Conservation (phyloP, 163 green algal species). For the Chlorella variabilis region DNA sequence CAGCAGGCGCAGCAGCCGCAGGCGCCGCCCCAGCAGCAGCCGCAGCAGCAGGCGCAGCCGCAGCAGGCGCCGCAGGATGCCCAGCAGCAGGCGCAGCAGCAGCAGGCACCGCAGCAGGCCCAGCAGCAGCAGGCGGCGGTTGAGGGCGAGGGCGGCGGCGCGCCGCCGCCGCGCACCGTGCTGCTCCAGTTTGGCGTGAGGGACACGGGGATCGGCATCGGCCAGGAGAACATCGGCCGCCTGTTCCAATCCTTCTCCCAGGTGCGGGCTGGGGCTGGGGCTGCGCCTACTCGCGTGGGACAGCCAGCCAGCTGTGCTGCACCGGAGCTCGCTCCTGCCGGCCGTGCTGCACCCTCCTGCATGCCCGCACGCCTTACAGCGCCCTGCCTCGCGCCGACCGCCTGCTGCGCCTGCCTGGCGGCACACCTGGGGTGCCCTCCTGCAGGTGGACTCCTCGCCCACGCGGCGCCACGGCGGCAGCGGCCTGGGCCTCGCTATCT, state of each 20-base stretch:
- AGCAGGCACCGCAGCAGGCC: neutral
- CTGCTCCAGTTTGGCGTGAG: conserved; percentile 60
- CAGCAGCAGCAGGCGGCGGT: neutral
- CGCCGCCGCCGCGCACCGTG: neutral
- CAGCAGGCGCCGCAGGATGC: neutral
- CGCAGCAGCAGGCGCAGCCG: neutral
- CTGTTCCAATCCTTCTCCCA: conserved; percentile 85
- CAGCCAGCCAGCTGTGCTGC: no score
- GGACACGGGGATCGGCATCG: conserved; percentile 84
- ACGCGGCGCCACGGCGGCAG: conserved; percentile 59
- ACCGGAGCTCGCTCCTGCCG: no score
- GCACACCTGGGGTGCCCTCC: no score
- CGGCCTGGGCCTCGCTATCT: conserved; percentile 66
- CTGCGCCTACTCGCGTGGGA: no score
- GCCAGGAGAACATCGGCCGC: conserved; percentile 51
- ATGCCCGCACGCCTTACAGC: no score
- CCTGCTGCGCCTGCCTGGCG: no score
- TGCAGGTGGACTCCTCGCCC: conserved; percentile 56
- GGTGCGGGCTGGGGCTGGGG: conserved; percentile 2
- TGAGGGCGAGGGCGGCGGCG: neutral
- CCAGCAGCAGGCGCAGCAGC: neutral
- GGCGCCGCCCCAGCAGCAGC: neutral
- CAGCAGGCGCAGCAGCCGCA: neutral
- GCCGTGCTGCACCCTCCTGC: no score
- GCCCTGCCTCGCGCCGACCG: no score